A percentile compares a stretch with the other conserved stretches of the same genome.
Conservation (phyloP, 306 rosid genomes). For the Quercus variabilis region DNA sequence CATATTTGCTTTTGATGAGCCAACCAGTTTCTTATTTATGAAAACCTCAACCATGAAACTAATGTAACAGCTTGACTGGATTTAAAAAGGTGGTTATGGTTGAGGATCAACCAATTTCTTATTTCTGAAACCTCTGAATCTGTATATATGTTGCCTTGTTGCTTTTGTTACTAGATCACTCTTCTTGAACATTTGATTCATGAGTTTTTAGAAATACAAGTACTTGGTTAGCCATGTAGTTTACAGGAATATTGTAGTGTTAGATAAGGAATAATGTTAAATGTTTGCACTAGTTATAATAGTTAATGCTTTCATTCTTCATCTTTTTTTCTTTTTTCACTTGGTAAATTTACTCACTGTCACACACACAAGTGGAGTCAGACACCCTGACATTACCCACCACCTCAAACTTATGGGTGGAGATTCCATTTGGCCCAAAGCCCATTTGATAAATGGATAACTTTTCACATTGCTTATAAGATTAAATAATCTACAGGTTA, state of each 20-base stretch:
- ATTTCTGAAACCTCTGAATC: too few relatives aligned
- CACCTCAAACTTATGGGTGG: not conserved
- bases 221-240: not conserved
- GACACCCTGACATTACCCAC: not conserved
- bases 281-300: not conserved
- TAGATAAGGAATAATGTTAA: not conserved
- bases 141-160: not conserved
- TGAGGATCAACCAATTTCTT: not conserved
- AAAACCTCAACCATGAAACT: not conserved
- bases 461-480: conserved; percentile 9
- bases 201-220: not conserved
- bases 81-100: not conserved
- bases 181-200: not conserved
- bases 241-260: not conserved
- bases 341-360: not conserved
- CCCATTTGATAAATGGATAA: not conserved
- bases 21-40: not conserved
- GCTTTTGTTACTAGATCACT: not conserved
- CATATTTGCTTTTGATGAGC: not conserved
- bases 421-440: not conserved
- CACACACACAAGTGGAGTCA: not conserved
- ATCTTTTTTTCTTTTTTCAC: too few relatives aligned
- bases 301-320: not conserved
- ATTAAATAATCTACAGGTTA: conserved; percentile 58
- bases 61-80: not conserved